Percentiles rank a stretch among this genome's conserved stretches.
Evolutionary conservation across 305 asterid species (phyloP).

Genomic region (Fraxinus latifolia): DNA sequence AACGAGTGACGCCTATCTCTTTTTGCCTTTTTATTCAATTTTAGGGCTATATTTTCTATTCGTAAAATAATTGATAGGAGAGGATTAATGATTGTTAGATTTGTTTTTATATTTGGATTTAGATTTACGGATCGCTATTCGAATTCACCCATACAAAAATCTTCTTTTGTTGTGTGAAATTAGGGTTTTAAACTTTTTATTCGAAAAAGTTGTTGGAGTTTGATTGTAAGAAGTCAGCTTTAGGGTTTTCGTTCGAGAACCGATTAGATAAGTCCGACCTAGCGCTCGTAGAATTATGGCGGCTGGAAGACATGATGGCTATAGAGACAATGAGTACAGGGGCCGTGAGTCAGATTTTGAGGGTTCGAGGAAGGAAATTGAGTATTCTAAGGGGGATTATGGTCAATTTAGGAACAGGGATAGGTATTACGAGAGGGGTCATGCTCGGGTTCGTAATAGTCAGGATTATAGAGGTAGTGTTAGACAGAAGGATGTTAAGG

Average conservation of each 20-base stretch:
- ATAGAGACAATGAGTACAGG: constrained; percentile 57
- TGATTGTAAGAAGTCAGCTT: background rate
- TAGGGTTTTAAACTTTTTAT: background rate
- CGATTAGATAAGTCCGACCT: background rate
- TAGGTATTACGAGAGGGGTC: constrained; percentile 25
- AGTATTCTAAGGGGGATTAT: constrained; percentile 41
- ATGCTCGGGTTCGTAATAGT: constrained; percentile 27
- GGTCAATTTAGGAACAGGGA: constrained; percentile 42
- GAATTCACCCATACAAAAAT: background rate
- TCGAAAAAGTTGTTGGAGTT: background rate
- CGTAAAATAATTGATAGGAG: background rate
- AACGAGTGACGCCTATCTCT: background rate
- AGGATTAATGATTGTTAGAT: background rate
- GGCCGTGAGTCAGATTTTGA: constrained; percentile 53
- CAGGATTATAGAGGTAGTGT: constrained; percentile 41
- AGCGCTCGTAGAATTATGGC: constrained; percentile 43
- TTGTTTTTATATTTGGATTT: background rate
- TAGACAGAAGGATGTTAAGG: constrained; percentile 54
- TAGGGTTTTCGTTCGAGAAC: background rate
- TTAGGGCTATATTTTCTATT: background rate
- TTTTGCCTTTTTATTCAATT: background rate
- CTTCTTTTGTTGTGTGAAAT: background rate
- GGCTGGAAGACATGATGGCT: constrained; percentile 68
- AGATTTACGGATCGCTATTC: background rate
- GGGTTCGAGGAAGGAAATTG: constrained; percentile 42